These are phyloP conservation scores for Penicillium sp. DNA, from an alignment of 2,329 filamentous ascomycete species.

Conservation along the genomic window DNA sequence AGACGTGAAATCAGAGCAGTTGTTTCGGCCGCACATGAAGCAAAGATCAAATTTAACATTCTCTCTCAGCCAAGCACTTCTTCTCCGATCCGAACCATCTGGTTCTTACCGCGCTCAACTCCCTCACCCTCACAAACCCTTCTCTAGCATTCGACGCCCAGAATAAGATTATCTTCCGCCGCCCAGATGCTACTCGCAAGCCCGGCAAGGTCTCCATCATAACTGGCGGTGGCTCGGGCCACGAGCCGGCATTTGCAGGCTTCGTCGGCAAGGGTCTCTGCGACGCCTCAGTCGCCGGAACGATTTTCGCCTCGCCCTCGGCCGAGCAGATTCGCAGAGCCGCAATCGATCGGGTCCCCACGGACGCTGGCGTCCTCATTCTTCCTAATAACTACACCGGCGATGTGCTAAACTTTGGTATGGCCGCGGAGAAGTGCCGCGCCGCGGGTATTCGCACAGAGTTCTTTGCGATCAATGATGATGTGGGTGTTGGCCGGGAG, in stretches of 20 bases:
- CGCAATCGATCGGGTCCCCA: constrained; percentile 71
- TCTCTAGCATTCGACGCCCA: constrained; percentile 73
- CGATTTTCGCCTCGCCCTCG: constrained; percentile 80
- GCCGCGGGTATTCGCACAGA: constrained; percentile 76
- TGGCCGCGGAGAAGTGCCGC: constrained; percentile 89
- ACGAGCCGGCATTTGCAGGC: constrained; percentile 83
- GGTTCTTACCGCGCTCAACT: constrained; percentile 73
- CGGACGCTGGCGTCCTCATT: constrained; percentile 75
- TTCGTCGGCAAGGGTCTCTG: constrained; percentile 84
- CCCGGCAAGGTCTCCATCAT: constrained; percentile 73
- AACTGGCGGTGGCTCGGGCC: constrained; percentile 85
- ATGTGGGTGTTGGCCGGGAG: constrained; percentile 81
- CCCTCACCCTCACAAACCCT: constrained; percentile 81
- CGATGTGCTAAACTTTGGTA: constrained; percentile 87
- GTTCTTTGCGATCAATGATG: constrained; percentile 90
- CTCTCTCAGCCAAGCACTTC: constrained; percentile 71
- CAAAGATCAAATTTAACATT: not conserved
- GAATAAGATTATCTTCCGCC: constrained; percentile 83
- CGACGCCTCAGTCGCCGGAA: constrained; percentile 79
- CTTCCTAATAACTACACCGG: constrained; percentile 95
- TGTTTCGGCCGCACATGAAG: too few species aligned
- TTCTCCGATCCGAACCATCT: constrained; percentile 80
- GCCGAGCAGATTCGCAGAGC: constrained; percentile 80
- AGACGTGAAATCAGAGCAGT: too few species aligned
- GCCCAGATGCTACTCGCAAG: constrained; percentile 55